Conservation (phyloP, 208 protist genomes). For the Trypanosoma platydactyli region DNA sequence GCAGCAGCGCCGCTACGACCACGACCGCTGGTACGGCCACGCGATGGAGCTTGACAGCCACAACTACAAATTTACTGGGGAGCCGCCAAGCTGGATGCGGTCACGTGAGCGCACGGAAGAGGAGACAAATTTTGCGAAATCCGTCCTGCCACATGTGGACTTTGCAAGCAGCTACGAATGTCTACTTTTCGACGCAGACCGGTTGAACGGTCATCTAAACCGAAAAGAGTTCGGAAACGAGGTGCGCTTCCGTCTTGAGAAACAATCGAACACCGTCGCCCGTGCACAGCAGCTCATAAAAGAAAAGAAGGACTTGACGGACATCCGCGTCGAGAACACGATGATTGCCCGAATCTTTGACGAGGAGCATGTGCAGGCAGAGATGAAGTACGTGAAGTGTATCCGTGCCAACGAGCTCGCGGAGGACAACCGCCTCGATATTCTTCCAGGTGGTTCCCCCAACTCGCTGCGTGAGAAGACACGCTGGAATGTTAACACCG, state of each 20-base stretch:
- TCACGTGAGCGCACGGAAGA: constrained; percentile 69
- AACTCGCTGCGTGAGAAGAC: constrained; percentile 90
- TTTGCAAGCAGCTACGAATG: constrained; percentile 85
- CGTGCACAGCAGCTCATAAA: constrained; percentile 83
- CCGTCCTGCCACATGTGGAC: constrained; percentile 76
- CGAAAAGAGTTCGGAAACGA: constrained; percentile 91
- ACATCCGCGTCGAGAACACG: constrained; percentile 64
- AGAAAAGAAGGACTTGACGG: constrained; percentile 42
- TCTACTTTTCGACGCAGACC: constrained; percentile 82
- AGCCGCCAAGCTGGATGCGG: constrained; percentile 78
- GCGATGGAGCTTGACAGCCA: constrained; percentile 79
- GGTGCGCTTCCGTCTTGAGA: constrained; percentile 80
- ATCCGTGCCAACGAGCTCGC: constrained; percentile 87
- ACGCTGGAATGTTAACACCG: constrained; percentile 85
- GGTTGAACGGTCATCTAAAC: constrained; percentile 72
- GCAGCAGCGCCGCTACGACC: constrained; percentile 70
- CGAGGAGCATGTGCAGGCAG: constrained; percentile 87
- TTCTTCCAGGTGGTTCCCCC: constrained; percentile 79
- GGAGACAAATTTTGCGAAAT: constrained; percentile 78
- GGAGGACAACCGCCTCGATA: constrained; percentile 88
- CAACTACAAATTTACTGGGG: constrained; percentile 87
- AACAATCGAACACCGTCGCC: constrained; percentile 85
- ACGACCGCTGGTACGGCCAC: constrained; percentile 89
- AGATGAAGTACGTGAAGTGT: constrained; percentile 92
- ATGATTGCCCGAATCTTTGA: constrained; percentile 87